phyloP scores from a whole-genome alignment of 768 basidiomycete species.

The Trametes maxima region DNA sequence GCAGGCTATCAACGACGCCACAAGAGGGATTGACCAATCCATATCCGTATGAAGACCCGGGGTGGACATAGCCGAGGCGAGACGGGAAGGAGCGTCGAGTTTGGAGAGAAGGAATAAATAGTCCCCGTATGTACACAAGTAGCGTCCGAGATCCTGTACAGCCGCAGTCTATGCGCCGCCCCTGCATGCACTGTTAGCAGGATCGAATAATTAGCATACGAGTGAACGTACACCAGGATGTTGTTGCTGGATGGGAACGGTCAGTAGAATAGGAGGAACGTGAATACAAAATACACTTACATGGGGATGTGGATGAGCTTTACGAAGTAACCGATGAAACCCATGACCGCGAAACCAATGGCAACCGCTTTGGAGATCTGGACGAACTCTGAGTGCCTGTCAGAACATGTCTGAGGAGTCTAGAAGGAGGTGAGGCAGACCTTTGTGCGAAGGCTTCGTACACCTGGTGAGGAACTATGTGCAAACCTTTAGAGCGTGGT shows the following conservation, averaged over 20 bases:
- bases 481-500: neutral
- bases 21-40: too few species aligned
- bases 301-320: slow-evolving; percentile 99
- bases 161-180: slow-evolving; percentile 65
- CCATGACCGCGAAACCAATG: slow-evolving; percentile 98
- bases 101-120: slow-evolving; percentile 18
- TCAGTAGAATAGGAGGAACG: neutral
- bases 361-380: slow-evolving; percentile 97
- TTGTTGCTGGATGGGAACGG: slow-evolving; percentile 69
- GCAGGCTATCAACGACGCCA: too few species aligned
- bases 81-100: neutral
- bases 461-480: slow-evolving; percentile 92
- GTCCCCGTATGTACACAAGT: slow-evolving; percentile 23
- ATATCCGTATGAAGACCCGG: too few species aligned
- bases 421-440: slow-evolving; percentile 43
- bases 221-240: slow-evolving; percentile 86
- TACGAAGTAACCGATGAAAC: slow-evolving; percentile 98
- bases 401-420: neutral
- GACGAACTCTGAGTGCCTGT: slow-evolving; percentile 67
- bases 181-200: slow-evolving; percentile 44
- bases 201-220: neutral
- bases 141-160: slow-evolving; percentile 18
- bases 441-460: slow-evolving; percentile 96
- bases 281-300: slow-evolving; percentile 55
- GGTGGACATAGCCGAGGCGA: neutral